A percentile compares a stretch with the other conserved stretches of the same genome.
phyloP scores from a whole-genome alignment of 345 rosid genomes.

The Salix brachista region DNA sequence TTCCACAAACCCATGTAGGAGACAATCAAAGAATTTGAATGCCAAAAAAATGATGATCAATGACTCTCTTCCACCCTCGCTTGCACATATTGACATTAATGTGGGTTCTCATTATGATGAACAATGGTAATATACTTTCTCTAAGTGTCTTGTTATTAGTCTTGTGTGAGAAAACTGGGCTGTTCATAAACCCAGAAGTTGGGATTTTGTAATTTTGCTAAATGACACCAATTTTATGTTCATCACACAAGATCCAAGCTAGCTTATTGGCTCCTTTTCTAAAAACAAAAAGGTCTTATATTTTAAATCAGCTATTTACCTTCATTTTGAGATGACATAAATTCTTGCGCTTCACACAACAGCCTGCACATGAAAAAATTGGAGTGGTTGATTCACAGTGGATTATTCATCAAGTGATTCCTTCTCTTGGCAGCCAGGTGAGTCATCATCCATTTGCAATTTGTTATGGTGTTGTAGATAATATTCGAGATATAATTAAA shows the following conservation, averaged over 20 bases:
- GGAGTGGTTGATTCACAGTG: conserved; percentile 98
- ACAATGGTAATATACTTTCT: neutral
- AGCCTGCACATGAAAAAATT: conserved; percentile 95
- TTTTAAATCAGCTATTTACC: neutral
- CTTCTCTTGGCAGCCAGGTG: conserved; percentile 89
- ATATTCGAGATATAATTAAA: too few relatives aligned
- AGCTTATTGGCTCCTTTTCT: neutral
- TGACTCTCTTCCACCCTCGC: too few relatives aligned
- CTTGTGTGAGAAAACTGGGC: neutral
- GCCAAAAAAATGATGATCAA: neutral
- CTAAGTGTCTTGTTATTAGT: neutral
- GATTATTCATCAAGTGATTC: conserved; percentile 90
- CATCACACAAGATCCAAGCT: neutral
- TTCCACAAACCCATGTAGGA: neutral
- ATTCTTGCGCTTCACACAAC: conserved; percentile 13
- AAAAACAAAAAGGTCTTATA: neutral
- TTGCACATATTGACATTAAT: too few relatives aligned
- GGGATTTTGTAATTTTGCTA: neutral
- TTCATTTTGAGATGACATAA: neutral
- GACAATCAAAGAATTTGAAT: neutral
- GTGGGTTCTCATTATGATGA: too few relatives aligned
- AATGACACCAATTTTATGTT: neutral
- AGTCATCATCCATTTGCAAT: conserved; percentile 9
- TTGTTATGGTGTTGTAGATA: neutral
- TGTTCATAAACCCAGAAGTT: neutral